Conservation (phyloP, 768 basidiomycete species). For the Termitomyces sp. region DNA sequence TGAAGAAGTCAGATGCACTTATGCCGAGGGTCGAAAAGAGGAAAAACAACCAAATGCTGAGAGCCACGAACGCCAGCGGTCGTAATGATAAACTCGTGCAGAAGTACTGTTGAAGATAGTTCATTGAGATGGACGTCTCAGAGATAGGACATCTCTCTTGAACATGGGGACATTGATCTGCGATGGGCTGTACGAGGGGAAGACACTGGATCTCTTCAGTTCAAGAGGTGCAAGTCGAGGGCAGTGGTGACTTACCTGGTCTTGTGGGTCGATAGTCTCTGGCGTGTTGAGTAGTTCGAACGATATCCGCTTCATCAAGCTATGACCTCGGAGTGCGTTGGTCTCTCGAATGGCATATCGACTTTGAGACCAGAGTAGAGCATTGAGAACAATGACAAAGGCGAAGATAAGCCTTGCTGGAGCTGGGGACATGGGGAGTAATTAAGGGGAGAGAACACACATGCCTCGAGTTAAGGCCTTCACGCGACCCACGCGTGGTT, state of each 20-base stretch:
- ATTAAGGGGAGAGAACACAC: slow-evolving; percentile 8
- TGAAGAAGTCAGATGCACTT: slow-evolving; percentile 95
- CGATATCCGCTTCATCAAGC: slow-evolving; percentile 38
- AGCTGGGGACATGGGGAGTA: slow-evolving; percentile 39
- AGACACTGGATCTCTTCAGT: slow-evolving; percentile 43
- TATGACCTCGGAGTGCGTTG: slow-evolving; percentile 20
- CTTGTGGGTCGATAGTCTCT: slow-evolving; percentile 11
- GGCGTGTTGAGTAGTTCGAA: slow-evolving; percentile 24
- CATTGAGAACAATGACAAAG: slow-evolving; percentile 46
- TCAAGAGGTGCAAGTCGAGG: not conserved
- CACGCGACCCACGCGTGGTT: not conserved
- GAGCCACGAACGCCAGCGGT: slow-evolving; percentile 53
- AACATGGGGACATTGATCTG: slow-evolving; percentile 64
- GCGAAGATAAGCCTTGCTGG: slow-evolving; percentile 46
- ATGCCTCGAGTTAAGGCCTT: slow-evolving; percentile 1
- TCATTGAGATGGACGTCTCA: slow-evolving; percentile 62
- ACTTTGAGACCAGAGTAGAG: slow-evolving; percentile 61
- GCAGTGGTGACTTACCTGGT: slow-evolving; percentile 19
- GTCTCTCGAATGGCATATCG: slow-evolving; percentile 33
- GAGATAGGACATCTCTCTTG: slow-evolving; percentile 47
- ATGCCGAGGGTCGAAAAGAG: slow-evolving; percentile 96
- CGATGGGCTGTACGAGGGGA: slow-evolving; percentile 48
- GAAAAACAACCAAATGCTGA: slow-evolving; percentile 79
- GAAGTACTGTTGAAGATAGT: slow-evolving; percentile 67
- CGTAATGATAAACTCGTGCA: slow-evolving; percentile 53